Conservation (phyloP, 768 basidiomycete species). For the Tephrocybe sp. region DNA sequence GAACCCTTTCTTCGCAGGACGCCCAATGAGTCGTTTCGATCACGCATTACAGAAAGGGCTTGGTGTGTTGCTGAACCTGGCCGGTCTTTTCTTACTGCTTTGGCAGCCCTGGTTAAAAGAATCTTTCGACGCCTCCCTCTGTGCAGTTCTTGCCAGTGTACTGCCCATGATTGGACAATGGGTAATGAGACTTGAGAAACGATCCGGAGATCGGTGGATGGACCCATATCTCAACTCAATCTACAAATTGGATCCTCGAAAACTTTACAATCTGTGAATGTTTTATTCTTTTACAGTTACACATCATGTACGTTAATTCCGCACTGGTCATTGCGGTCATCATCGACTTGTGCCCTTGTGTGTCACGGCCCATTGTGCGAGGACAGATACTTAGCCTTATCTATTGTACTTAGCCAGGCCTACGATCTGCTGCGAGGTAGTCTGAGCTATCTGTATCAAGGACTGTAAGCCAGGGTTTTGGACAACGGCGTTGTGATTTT, state of each 20-base stretch:
- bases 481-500: not conserved
- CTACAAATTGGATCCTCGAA: not conserved
- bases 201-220: not conserved
- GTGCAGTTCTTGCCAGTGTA: not conserved
- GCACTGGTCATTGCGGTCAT: too few relatives aligned
- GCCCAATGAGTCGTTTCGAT: not conserved
- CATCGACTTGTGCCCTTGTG: too few relatives aligned
- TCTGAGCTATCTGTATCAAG: too few relatives aligned
- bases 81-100: not conserved
- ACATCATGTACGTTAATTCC: too few relatives aligned
- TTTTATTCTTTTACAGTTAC: too few relatives aligned
- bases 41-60: not conserved
- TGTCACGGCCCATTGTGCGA: too few relatives aligned
- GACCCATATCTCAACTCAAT: not conserved
- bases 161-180: not conserved
- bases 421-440: too few relatives aligned
- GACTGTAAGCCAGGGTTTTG: too few relatives aligned
- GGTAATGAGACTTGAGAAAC: not conserved
- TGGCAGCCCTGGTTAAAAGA: constrained; percentile 4
- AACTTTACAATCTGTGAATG: not conserved
- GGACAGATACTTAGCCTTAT: too few relatives aligned
- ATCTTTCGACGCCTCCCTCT: not conserved
- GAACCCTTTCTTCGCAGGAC: not conserved
- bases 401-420: too few relatives aligned
- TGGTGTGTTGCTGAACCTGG: not conserved